These are phyloP conservation scores for Annulohypoxylon moriforme DNA, from an alignment of 495 filamentous ascomycete species.

Conservation along the genomic window DNA sequence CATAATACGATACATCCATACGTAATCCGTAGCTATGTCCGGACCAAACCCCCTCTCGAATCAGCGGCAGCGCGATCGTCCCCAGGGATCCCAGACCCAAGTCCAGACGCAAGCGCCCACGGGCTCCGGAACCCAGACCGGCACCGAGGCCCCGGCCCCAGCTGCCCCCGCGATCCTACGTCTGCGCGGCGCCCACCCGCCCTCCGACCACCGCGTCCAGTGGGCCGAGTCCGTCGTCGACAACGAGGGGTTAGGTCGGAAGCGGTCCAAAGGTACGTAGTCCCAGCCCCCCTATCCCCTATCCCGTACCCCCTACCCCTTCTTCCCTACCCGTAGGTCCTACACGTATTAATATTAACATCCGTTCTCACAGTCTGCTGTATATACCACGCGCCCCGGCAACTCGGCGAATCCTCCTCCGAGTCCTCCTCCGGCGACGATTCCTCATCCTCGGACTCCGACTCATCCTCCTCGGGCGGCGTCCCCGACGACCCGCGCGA, in stretches of 20 bases:
- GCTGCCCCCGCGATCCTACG: conserved; percentile 57
- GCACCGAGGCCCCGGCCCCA: conserved; percentile 23
- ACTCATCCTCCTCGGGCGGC: conserved; percentile 48
- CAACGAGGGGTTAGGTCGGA: conserved; percentile 95
- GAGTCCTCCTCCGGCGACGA: conserved; percentile 70
- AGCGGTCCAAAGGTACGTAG: conserved; percentile 85
- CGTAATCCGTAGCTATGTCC: conserved; percentile 30
- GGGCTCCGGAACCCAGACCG: conserved; percentile 41
- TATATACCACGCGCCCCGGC: conserved; percentile 90
- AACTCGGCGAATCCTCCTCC: conserved; percentile 85
- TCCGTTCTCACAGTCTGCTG: conserved; percentile 80
- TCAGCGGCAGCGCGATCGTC: conserved; percentile 38
- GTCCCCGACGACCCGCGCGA: conserved; percentile 45
- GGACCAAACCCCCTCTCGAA: conserved; percentile 23
- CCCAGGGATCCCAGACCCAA: conserved; percentile 39
- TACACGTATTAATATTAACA: neutral
- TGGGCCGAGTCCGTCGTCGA: conserved; percentile 96
- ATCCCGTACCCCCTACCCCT: no score
- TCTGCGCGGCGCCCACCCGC: conserved; percentile 55
- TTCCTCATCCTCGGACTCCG: conserved; percentile 67
- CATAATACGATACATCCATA: conserved; percentile 8
- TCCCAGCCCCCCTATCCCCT: neutral
- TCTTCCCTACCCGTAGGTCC: neutral
- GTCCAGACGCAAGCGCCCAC: conserved; percentile 32
- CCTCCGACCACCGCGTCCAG: conserved; percentile 69